phyloP scores from a whole-genome alignment of 2,329 filamentous ascomycete genomes.

The Ophioceras dolichostomum region DNA sequence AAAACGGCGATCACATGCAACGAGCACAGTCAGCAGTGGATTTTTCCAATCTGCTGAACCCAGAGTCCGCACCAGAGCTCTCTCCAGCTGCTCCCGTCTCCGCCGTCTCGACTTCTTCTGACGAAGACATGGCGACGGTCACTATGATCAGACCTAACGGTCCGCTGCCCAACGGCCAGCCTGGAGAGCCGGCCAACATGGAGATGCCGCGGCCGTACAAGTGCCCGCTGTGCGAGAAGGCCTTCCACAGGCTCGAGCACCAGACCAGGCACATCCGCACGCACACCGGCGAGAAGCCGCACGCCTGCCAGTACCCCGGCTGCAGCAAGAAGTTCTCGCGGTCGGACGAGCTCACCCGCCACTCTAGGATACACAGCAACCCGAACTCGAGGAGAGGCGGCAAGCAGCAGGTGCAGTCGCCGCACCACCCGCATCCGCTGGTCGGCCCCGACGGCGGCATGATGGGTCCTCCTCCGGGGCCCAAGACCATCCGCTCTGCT shows the following conservation, averaged over 20 bases:
- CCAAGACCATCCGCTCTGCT: slow-evolving; percentile 76
- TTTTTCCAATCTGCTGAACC: slow-evolving; percentile 66
- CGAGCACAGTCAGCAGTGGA: slow-evolving; percentile 60
- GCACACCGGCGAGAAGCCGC: slow-evolving; percentile 68
- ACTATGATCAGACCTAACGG: slow-evolving; percentile 50
- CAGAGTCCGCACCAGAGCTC: slow-evolving; percentile 18
- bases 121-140: slow-evolving; percentile 36
- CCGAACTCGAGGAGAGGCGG: slow-evolving; percentile 91
- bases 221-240: slow-evolving; percentile 95
- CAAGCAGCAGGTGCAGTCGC: slow-evolving; percentile 48
- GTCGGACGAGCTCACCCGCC: slow-evolving; percentile 90
- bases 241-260: slow-evolving; percentile 95
- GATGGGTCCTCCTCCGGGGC: slow-evolving; percentile 65
- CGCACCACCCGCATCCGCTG: slow-evolving; percentile 29
- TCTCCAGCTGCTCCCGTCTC: slow-evolving; percentile 7
- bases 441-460: slow-evolving; percentile 42
- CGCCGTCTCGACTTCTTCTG: no score
- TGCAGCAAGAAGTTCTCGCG: slow-evolving; percentile 85
- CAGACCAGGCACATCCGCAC: slow-evolving; percentile 87
- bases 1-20: slow-evolving; percentile 54
- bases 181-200: slow-evolving; percentile 27
- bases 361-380: slow-evolving; percentile 98
- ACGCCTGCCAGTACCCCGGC: slow-evolving; percentile 87
- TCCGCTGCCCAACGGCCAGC: slow-evolving; percentile 48
- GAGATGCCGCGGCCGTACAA: slow-evolving; percentile 96